A percentile compares a stretch with the other conserved stretches of the same genome.
phyloP scores from a whole-genome alignment of 169 alveolate species.

The Eimeria praecox region DNA sequence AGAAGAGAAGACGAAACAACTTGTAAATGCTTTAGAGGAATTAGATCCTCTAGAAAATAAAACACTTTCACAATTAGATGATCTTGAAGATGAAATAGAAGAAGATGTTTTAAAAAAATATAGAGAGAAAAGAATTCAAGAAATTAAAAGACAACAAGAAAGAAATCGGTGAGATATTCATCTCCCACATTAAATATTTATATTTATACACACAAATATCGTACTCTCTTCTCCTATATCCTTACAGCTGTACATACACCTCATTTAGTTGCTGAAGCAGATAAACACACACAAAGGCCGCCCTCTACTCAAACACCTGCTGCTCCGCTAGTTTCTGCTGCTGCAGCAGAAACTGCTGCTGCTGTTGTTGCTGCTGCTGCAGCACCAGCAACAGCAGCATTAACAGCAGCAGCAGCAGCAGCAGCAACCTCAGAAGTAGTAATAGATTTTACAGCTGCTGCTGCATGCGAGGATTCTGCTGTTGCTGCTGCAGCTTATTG shows the following conservation, averaged over 20 bases:
- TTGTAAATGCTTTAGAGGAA: slow-evolving; percentile 66
- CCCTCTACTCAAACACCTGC: too few relatives aligned
- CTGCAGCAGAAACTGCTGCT: neutral
- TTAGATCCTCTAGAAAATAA: slow-evolving; percentile 79
- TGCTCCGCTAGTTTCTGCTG: too few relatives aligned
- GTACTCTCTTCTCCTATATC: too few relatives aligned
- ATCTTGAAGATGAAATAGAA: slow-evolving; percentile 76
- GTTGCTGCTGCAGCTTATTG: neutral
- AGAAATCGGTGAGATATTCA: slow-evolving; percentile 68
- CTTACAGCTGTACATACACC: too few relatives aligned
- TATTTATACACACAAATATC: neutral
- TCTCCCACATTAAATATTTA: too few relatives aligned
- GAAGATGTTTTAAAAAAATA: slow-evolving; percentile 51
- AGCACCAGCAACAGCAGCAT: neutral
- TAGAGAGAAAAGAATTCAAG: slow-evolving; percentile 77
- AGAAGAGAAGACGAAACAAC: slow-evolving; percentile 87
- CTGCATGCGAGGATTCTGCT: neutral
- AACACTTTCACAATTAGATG: slow-evolving; percentile 1
- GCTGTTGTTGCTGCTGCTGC: neutral
- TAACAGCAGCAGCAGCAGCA: slow-evolving; percentile 19
- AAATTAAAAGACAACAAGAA: slow-evolving; percentile 78
- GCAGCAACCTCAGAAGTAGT: neutral
- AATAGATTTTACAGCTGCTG: neutral
- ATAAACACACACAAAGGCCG: too few relatives aligned
- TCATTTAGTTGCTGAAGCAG: too few relatives aligned